phyloP scores from a whole-genome alignment of 2,329 filamentous ascomycete genomes.

The Calonectria pseudoreteaudii region DNA sequence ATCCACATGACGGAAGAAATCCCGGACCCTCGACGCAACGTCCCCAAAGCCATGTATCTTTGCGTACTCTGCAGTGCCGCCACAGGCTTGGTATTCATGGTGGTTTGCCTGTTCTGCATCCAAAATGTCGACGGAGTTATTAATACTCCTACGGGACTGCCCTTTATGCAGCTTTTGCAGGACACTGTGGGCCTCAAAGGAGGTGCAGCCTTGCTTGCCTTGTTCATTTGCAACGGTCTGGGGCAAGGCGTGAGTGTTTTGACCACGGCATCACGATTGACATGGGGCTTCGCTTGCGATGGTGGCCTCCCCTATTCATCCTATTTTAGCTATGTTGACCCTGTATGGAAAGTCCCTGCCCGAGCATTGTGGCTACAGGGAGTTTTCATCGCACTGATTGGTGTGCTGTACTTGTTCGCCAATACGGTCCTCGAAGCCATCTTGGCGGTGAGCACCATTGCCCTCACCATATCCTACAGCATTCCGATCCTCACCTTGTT shows the following conservation, averaged over 20 bases:
- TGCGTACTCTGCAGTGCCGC: conserved; percentile 60
- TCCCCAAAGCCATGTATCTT: conserved; percentile 62
- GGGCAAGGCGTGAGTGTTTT: conserved; percentile 63
- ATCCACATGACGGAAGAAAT: conserved; percentile 71
- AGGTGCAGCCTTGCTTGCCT: conserved; percentile 56
- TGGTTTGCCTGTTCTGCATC: conserved; percentile 62
- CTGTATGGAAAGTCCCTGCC: conserved; percentile 63
- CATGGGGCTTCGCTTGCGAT: conserved; percentile 66
- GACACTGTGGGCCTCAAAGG: conserved; percentile 49
- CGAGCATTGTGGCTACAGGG: conserved; percentile 65
- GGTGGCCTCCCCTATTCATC: conserved; percentile 57
- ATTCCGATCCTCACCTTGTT: conserved; percentile 62
- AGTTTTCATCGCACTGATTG: conserved; percentile 54
- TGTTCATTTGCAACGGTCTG: conserved; percentile 68
- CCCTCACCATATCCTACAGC: conserved; percentile 62
- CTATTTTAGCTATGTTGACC: conserved; percentile 58
- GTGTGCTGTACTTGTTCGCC: conserved; percentile 66
- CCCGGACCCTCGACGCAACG: conserved; percentile 61
- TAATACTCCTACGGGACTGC: conserved; percentile 53
- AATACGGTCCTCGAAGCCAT: conserved; percentile 65
- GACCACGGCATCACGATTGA: conserved; percentile 64
- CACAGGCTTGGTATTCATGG: conserved; percentile 62
- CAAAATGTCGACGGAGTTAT: conserved; percentile 57
- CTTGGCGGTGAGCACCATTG: conserved; percentile 66
- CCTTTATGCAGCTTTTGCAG: conserved; percentile 61